A percentile compares a stretch with the other conserved stretches of the same genome.
phyloP scores from a whole-genome alignment of 768 basidiomycete genomes.

The Hygrocybe punicea region DNA sequence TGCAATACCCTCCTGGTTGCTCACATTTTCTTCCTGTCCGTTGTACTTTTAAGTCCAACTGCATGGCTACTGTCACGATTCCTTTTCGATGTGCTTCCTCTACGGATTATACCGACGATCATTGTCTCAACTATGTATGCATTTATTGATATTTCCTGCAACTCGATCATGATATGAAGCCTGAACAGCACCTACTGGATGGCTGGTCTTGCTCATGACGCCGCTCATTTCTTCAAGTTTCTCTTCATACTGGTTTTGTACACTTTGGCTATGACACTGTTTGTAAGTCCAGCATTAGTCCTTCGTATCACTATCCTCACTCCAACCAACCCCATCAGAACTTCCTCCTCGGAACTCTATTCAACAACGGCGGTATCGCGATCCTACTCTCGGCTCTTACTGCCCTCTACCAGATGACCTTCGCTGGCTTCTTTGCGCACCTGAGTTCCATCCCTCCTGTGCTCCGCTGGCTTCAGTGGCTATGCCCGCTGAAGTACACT shows the following conservation, averaged over 20 bases:
- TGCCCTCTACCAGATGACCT: constrained; percentile 81
- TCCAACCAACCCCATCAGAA: constrained; percentile 49
- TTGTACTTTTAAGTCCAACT: constrained; percentile 81
- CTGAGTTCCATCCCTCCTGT: constrained; percentile 81
- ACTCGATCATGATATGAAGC: constrained; percentile 6
- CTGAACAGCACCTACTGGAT: constrained; percentile 82
- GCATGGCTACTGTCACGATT: constrained; percentile 89
- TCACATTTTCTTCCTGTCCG: neutral
- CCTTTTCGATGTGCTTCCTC: constrained; percentile 84
- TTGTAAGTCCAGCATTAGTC: constrained; percentile 46
- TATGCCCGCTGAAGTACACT: constrained; percentile 78
- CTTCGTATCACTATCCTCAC: neutral
- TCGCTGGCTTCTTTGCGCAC: constrained; percentile 91
- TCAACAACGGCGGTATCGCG: constrained; percentile 85
- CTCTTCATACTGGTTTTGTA: constrained; percentile 85
- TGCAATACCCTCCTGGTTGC: constrained; percentile 2
- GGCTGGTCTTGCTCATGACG: constrained; percentile 79
- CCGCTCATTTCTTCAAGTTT: constrained; percentile 91
- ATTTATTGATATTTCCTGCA: neutral
- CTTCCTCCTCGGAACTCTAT: constrained; percentile 81
- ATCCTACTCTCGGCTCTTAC: constrained; percentile 80
- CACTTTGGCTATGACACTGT: constrained; percentile 81
- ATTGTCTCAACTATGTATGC: constrained; percentile 79
- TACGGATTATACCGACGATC: constrained; percentile 86
- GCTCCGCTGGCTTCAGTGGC: constrained; percentile 90